phyloP scores from a whole-genome alignment of 768 basidiomycete genomes.

The Russula griseocarnosa region DNA sequence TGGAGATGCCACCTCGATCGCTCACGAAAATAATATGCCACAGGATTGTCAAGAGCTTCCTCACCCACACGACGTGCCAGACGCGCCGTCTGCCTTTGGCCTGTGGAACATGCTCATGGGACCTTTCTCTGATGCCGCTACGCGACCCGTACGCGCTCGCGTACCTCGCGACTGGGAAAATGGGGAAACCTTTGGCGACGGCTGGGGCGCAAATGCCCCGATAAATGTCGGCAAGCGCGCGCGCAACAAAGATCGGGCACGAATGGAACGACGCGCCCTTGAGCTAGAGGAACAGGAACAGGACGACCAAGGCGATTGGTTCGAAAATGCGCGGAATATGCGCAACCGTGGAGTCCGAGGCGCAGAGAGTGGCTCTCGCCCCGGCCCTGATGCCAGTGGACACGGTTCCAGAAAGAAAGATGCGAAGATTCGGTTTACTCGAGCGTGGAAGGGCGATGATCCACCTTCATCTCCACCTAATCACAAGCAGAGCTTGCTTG shows the following conservation, averaged over 20 bases:
- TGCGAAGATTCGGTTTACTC: slow-evolving; percentile 31
- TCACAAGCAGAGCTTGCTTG: slow-evolving; percentile 16
- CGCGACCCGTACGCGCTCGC: slow-evolving; percentile 31
- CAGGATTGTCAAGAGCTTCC: slow-evolving; percentile 58
- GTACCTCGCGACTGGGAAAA: slow-evolving; percentile 44
- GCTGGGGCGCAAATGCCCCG: slow-evolving; percentile 47
- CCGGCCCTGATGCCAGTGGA: slow-evolving; percentile 29
- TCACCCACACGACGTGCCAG: slow-evolving; percentile 41
- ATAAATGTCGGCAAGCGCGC: slow-evolving; percentile 64
- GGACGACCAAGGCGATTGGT: slow-evolving; percentile 68
- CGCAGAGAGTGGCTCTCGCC: slow-evolving; percentile 25
- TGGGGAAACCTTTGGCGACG: slow-evolving; percentile 39
- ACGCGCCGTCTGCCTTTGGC: slow-evolving; percentile 67
- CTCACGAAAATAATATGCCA: neutral
- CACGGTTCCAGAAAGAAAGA: slow-evolving; percentile 29
- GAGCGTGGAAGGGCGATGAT: slow-evolving; percentile 22
- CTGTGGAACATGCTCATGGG: slow-evolving; percentile 55
- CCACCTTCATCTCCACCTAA: neutral
- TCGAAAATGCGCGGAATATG: slow-evolving; percentile 40
- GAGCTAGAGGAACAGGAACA: slow-evolving; percentile 43
- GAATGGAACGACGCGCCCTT: slow-evolving; percentile 49
- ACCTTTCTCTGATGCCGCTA: slow-evolving; percentile 48
- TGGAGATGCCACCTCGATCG: neutral
- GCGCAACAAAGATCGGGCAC: slow-evolving; percentile 55
- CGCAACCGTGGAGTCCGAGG: slow-evolving; percentile 34